These are phyloP conservation scores for Debaryomyces tyrocola DNA, from an alignment of 805 yeast genomes.

Conservation along the genomic window DNA sequence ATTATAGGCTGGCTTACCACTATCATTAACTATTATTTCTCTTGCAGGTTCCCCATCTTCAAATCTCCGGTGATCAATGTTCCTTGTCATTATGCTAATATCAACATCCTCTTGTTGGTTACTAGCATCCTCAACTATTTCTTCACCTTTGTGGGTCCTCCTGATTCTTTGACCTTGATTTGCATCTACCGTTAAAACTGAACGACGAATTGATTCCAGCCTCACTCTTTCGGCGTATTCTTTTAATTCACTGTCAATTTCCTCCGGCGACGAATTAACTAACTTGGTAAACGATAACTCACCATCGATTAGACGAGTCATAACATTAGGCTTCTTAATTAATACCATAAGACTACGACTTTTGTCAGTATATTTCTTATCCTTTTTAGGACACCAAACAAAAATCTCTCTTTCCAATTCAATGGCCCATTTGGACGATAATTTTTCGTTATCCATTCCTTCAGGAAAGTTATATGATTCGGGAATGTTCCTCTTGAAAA, in stretches of 20 bases:
- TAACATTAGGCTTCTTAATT: conserved; percentile 57
- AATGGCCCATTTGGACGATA: conserved; percentile 47
- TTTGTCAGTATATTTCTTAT: conserved; percentile 59
- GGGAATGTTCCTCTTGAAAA: conserved; percentile 44
- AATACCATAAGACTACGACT: conserved; percentile 66
- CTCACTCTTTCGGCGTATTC: conserved; percentile 70
- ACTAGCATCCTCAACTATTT: conserved; percentile 54
- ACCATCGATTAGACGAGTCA: conserved; percentile 56
- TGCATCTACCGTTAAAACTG: conserved; percentile 60
- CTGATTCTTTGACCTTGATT: conserved; percentile 59
- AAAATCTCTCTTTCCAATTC: conserved; percentile 53
- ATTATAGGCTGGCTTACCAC: conserved; percentile 9
- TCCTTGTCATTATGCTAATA: conserved; percentile 26
- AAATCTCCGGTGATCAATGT: conserved; percentile 39
- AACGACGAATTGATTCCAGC: conserved; percentile 64
- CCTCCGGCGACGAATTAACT: conserved; percentile 67
- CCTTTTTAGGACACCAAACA: conserved; percentile 28
- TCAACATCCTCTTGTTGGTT: conserved; percentile 28
- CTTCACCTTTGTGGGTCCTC: conserved; percentile 88
- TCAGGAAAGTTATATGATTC: conserved; percentile 21
- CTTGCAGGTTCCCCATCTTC: conserved; percentile 14
- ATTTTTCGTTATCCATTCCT: conserved; percentile 23
- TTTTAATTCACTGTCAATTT: conserved; percentile 76
- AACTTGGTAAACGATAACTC: conserved; percentile 56
- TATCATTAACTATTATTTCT: conserved; percentile 8